phyloP scores from a whole-genome alignment of 148 eudicot genomes.

The Arbutus unedo region DNA sequence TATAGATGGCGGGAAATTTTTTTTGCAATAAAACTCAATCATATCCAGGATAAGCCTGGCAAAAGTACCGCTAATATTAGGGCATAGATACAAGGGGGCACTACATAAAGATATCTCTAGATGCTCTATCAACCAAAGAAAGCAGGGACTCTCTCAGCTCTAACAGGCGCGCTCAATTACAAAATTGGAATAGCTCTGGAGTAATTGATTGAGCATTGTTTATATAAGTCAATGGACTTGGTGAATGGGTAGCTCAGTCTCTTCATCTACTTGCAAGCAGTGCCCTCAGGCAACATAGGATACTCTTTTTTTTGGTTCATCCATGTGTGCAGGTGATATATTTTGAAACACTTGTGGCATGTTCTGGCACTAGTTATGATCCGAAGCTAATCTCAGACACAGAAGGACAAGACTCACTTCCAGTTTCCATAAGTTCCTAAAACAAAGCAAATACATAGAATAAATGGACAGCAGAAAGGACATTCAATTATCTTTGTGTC shows the following conservation, averaged over 20 bases:
- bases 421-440: not conserved
- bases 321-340: not conserved
- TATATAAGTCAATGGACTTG: not conserved
- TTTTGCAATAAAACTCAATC: not conserved
- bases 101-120: not conserved
- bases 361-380: not conserved
- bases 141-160: conserved; percentile 7
- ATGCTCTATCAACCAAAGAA: not conserved
- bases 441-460: not conserved
- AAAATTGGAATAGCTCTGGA: not conserved
- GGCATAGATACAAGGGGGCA: not conserved
- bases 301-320: not conserved
- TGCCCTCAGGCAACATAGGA: not conserved
- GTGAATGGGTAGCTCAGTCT: not conserved
- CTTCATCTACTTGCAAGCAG: not conserved
- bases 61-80: not conserved
- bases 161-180: not conserved
- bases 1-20: not conserved
- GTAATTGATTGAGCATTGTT: not conserved
- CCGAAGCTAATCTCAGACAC: not conserved
- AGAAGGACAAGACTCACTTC: not conserved
- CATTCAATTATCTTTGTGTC: not conserved
- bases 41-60: not conserved
- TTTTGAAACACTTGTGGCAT: not conserved
- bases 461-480: conserved; percentile 6